A percentile compares a stretch with the other conserved stretches of the same genome.
phyloP scores from a whole-genome alignment of 2,329 filamentous ascomycete genomes.

The Alternaria longipes region DNA sequence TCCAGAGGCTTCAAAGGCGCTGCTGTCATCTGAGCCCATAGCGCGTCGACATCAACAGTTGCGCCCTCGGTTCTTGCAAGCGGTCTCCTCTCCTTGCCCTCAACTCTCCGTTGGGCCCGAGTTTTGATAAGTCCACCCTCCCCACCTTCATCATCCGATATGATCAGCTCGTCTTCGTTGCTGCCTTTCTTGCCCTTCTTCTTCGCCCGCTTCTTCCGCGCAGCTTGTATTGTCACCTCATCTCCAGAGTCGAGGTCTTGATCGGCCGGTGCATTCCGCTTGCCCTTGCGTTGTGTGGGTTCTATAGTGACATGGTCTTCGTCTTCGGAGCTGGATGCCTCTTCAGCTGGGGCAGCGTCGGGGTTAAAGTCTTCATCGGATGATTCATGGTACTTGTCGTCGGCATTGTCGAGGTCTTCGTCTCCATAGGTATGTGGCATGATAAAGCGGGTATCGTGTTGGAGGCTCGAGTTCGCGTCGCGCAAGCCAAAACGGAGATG shows the following conservation, averaged over 20 bases:
- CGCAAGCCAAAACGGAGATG: conserved; percentile 15
- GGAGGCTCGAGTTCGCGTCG: conserved; percentile 16
- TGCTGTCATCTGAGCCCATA: conserved; percentile 73
- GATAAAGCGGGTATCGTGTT: conserved; percentile 10
- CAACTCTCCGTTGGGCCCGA: conserved; percentile 71
- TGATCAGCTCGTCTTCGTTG: conserved; percentile 33
- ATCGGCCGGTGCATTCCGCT: conserved; percentile 45
- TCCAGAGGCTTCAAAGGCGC: conserved; percentile 50
- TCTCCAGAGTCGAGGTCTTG: conserved; percentile 68
- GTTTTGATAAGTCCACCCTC: conserved; percentile 75
- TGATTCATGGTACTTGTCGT: conserved; percentile 66
- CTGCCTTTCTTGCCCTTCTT: conserved; percentile 44
- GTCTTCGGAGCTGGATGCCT: conserved; percentile 61
- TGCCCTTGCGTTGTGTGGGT: conserved; percentile 34
- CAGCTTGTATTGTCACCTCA: conserved; percentile 72
- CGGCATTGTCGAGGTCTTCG: conserved; percentile 40
- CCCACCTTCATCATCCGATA: conserved; percentile 57
- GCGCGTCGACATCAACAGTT: conserved; percentile 74
- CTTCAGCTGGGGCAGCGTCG: conserved; percentile 62
- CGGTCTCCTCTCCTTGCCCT: conserved; percentile 68
- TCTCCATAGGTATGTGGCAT: conserved; percentile 42
- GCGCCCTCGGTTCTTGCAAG: conserved; percentile 65
- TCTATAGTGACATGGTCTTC: conserved; percentile 41
- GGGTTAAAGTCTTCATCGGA: conserved; percentile 81
- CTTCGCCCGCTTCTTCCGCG: conserved; percentile 61